Conservation (phyloP, 257 asterid genomes). For the Misopates orontium region DNA sequence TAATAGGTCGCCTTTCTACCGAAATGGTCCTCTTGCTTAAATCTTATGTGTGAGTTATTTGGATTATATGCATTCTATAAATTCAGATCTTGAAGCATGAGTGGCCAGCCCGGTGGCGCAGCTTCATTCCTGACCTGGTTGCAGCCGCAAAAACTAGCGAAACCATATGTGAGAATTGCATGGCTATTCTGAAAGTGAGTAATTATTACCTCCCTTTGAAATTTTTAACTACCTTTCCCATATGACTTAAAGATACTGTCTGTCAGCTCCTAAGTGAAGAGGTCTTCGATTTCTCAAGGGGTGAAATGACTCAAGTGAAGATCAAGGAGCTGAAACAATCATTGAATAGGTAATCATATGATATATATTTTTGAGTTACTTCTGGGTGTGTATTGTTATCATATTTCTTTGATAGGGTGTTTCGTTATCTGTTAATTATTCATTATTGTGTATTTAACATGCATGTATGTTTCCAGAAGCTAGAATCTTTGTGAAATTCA, state of each 20-base stretch:
- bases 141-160: constrained; percentile 97
- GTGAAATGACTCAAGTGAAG: constrained; percentile 99
- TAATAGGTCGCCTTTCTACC: too few species aligned
- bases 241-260: constrained; percentile 23
- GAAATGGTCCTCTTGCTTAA: too few species aligned
- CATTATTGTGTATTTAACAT: too few species aligned
- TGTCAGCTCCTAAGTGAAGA: constrained; percentile 98
- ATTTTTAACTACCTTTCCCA: constrained; percentile 8
- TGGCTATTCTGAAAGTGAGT: constrained; percentile 87
- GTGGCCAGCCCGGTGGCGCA: constrained; percentile 95
- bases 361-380: too few species aligned
- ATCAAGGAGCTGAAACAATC: constrained; percentile 93
- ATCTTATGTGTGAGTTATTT: constrained; percentile 13
- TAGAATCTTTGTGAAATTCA: too few species aligned
- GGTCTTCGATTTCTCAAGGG: constrained; percentile 98
- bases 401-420: not conserved
- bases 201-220: constrained; percentile 11
- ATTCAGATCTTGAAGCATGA: constrained; percentile 95
- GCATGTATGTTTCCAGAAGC: too few species aligned
- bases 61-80: constrained; percentile 11
- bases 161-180: constrained; percentile 98
- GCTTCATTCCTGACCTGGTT: constrained; percentile 93
- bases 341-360: constrained; percentile 64
- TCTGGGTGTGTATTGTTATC: too few species aligned
- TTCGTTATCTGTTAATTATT: too few species aligned